Conservation (phyloP, 208 protist genomes). For the Crithidia acanthocephali region DNA sequence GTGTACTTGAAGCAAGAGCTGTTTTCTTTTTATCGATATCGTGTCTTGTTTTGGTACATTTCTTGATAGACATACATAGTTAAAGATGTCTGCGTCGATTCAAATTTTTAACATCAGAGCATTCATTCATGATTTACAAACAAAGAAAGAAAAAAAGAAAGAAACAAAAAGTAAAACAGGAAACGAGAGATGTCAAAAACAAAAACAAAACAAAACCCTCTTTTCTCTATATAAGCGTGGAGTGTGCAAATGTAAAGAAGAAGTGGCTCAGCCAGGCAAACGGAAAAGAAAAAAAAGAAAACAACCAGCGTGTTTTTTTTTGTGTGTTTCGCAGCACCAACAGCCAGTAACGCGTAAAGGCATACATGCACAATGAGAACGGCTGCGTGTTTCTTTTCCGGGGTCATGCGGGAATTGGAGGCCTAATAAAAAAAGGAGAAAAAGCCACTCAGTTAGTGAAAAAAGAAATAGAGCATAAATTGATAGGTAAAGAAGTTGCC, state of each 20-base stretch:
- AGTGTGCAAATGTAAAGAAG: background rate
- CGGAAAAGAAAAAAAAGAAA: too few species aligned
- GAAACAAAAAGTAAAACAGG: slow-evolving; percentile 21
- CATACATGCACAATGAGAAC: background rate
- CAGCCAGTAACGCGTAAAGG: background rate
- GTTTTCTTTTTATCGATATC: slow-evolving; percentile 4
- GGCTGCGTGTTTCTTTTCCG: too few species aligned
- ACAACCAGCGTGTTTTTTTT: background rate
- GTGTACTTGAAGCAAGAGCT: too few species aligned
- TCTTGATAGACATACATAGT: background rate
- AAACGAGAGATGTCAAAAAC: background rate
- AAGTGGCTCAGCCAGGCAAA: too few species aligned
- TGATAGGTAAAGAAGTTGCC: too few species aligned
- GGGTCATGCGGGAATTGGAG: too few species aligned
- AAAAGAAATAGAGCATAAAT: too few species aligned
- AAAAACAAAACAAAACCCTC: slow-evolving; percentile 12
- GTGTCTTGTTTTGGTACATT: slow-evolving; percentile 4
- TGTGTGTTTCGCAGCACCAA: background rate
- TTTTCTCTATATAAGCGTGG: background rate
- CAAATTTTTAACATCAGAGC: slow-evolving; percentile 1
- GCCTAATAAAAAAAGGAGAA: slow-evolving; percentile 6
- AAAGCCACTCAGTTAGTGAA: background rate
- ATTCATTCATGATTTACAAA: slow-evolving; percentile 17
- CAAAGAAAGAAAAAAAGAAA: slow-evolving; percentile 11
- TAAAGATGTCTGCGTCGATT: background rate